Base-by-base conservation (phyloP, 257 asterid species). In the Galeopsis tetrahit region DNA sequence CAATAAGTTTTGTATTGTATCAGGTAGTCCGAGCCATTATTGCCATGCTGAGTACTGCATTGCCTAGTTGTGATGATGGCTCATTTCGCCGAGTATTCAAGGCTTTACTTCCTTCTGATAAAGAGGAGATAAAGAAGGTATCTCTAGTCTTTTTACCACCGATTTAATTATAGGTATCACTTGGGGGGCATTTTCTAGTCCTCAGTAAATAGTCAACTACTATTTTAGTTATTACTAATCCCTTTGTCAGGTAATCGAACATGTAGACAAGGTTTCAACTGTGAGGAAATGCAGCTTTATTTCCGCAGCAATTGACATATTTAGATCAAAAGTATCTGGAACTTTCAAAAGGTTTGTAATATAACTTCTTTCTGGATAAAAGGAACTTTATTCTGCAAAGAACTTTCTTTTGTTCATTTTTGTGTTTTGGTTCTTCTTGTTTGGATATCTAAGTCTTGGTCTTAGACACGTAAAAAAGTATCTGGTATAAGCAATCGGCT, bases 101-200 rank as follows among this genome's bases (percentile, higher is more conserved):
- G 86, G 90, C 95, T 63, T 85, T 94, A 68, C 89, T 94, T 63
- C 93, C 95, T 74, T 91, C 72, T 34, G 96, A 89, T 74, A 94
- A 89, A 80, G 97, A 88, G 68, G 97, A 87, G 81, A 94, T 80
- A 76, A 88, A 81, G 83, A 94, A 88, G 97, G 99, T 94, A 82
- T 78, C 53, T 63, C 36, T 60, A 36, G 56, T 68, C 34, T 43
- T 76, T 32, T 69, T 5, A 69, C 38, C 35, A 69, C 63, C 68
- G 39, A 52, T 49, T 76, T 71, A 42, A 42, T 59, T 63, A 55
- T 64, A 10, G 69, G 59, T 46, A 48, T n/a, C 9, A 44, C 40
- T 78, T 61, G 40, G 55, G 73, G 51, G 66, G 33, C 73, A 21
- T 44, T 71, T 71, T 15, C 53, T 32, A 74, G 62, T 56, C 72